These are phyloP conservation scores for Friedmanniomyces endolithicus DNA, from an alignment of 495 filamentous ascomycete genomes.

Conservation along the genomic window DNA sequence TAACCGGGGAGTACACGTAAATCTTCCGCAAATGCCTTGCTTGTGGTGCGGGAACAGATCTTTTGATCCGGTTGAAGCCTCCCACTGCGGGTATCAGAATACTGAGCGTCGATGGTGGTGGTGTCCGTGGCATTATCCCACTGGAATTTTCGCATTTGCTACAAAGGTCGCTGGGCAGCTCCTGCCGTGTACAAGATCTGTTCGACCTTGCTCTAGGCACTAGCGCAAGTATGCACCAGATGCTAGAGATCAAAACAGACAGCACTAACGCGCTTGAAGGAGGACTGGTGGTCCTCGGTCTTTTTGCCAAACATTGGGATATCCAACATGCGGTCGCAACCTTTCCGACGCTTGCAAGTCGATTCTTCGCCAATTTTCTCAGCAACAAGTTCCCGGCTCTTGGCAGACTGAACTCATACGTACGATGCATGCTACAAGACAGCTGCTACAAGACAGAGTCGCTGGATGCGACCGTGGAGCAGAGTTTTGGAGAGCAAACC, in stretches of 20 bases:
- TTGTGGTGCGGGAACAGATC: background rate
- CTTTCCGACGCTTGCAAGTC: background rate
- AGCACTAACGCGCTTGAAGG: too few species aligned
- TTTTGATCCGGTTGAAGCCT: slow-evolving; percentile 24
- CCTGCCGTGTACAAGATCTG: slow-evolving; percentile 22
- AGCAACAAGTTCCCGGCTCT: background rate
- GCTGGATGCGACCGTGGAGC: background rate
- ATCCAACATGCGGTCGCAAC: background rate
- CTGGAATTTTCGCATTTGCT: slow-evolving; percentile 29
- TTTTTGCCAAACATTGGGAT: background rate
- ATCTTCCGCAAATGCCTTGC: background rate
- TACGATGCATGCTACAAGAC: background rate
- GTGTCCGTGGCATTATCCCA: slow-evolving; percentile 28
- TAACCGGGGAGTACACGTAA: slow-evolving; percentile 20
- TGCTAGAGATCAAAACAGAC: too few species aligned
- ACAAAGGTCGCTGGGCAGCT: slow-evolving; percentile 22
- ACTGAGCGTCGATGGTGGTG: slow-evolving; percentile 30
- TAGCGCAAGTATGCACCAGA: too few species aligned
- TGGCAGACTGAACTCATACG: background rate
- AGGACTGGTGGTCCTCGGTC: background rate
- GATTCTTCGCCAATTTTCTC: background rate
- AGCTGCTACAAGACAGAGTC: background rate
- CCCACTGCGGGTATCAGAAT: slow-evolving; percentile 28
- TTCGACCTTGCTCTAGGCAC: too few species aligned
- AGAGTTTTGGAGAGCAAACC: background rate